A percentile compares a stretch with the other conserved stretches of the same genome.
Evolutionary conservation across 176 grass and related monocot species (phyloP).

Genomic region (Bolboschoenus planiculmis): DNA sequence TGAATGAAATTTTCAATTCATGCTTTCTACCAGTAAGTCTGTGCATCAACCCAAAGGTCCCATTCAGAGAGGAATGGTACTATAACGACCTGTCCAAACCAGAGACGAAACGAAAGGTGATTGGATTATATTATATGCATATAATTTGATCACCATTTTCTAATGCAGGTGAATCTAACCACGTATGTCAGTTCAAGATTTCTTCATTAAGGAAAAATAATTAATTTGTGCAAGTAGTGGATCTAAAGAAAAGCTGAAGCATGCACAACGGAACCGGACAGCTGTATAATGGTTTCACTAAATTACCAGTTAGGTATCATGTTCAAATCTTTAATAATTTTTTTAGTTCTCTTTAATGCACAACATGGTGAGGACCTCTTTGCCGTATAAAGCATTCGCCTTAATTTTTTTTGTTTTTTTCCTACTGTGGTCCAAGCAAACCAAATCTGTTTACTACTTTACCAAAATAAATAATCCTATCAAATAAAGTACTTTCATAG

Average conservation of each 20-base stretch:
- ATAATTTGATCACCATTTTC: neutral
- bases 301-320: constrained; percentile 1
- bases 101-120: neutral
- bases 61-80: neutral
- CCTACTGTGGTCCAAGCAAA: neutral
- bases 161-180: neutral
- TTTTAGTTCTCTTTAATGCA: neutral
- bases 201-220: neutral
- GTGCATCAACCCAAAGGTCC: neutral
- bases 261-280: neutral
- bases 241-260: neutral
- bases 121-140: neutral
- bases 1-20: neutral
- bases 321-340: neutral
- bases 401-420: neutral
- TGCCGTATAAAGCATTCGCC: neutral
- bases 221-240: neutral
- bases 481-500: neutral
- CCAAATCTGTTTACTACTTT: neutral
- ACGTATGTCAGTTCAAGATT: neutral
- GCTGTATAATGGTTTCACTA: constrained; percentile 4
- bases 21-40: neutral
- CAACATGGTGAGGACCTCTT: constrained; percentile 14
- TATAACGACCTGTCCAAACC: neutral
- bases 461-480: neutral